phyloP scores from a whole-genome alignment of 371 early-diverging fungal genomes.

The Zychaea mexicana region DNA sequence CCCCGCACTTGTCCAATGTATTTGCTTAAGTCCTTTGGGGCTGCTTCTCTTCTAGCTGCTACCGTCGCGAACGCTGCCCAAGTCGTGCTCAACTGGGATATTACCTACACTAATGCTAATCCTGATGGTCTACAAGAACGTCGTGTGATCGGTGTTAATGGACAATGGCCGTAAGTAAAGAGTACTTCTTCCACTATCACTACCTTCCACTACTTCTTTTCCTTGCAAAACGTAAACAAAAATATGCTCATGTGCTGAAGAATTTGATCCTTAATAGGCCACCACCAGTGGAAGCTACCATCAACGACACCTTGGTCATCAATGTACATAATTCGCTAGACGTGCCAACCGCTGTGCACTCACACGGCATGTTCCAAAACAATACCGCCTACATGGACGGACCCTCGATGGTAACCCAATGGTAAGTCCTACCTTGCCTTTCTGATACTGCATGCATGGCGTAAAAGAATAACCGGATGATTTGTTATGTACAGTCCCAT shows the following conservation, averaged over 20 bases:
- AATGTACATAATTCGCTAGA: constrained; percentile 61
- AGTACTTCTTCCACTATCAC: too few relatives aligned
- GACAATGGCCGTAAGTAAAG: constrained; percentile 67
- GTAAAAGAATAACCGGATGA: neutral
- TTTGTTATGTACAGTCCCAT: constrained; percentile 28
- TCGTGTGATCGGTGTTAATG: constrained; percentile 78
- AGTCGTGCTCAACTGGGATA: constrained; percentile 72
- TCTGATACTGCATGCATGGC: too few relatives aligned
- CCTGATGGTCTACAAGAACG: constrained; percentile 69
- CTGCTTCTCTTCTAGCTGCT: constrained; percentile 9
- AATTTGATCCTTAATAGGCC: constrained; percentile 36
- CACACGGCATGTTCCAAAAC: constrained; percentile 74
- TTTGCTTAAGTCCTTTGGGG: neutral
- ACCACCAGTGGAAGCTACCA: constrained; percentile 47
- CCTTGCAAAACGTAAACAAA: too few relatives aligned
- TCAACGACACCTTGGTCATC: constrained; percentile 63
- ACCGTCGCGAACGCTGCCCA: constrained; percentile 53
- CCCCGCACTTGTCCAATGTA: neutral
- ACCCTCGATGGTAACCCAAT: constrained; percentile 66
- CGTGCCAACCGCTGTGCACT: constrained; percentile 62
- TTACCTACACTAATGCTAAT: constrained; percentile 72
- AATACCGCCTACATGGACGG: constrained; percentile 69
- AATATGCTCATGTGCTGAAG: too few relatives aligned
- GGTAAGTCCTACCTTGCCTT: constrained; percentile 21
- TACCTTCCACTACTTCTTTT: too few relatives aligned